phyloP scores from a whole-genome alignment of 2,329 filamentous ascomycete genomes.

The Chaetomium strumarium region DNA sequence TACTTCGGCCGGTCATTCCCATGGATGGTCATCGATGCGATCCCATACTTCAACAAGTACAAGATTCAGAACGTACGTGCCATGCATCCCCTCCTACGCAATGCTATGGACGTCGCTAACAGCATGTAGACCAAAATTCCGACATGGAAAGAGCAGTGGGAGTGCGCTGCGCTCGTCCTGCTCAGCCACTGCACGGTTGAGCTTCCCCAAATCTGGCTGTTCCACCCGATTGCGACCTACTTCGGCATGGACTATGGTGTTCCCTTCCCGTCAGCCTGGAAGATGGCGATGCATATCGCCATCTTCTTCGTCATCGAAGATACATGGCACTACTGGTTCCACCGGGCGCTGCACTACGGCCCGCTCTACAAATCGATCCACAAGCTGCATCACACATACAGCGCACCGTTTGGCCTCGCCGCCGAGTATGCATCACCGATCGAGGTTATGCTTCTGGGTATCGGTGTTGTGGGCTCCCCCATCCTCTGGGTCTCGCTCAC shows the following conservation, averaged over 20 bases:
- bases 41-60: slow-evolving; percentile 84
- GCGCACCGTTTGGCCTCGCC: slow-evolving; percentile 90
- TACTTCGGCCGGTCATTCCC: slow-evolving; percentile 91
- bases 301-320: slow-evolving; percentile 96
- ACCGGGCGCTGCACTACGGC: slow-evolving; percentile 88
- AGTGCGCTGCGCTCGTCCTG: slow-evolving; percentile 88
- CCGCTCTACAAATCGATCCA: slow-evolving; percentile 94
- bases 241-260: slow-evolving; percentile 84
- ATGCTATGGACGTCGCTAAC: slow-evolving; percentile 22
- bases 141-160: slow-evolving; percentile 87
- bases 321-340: slow-evolving; percentile 96
- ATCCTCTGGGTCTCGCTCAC: slow-evolving; percentile 80
- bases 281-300: slow-evolving; percentile 84
- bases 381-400: slow-evolving; percentile 99
- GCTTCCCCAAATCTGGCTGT: slow-evolving; percentile 97
- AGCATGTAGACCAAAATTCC: slow-evolving; percentile 65
- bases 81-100: neutral
- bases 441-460: slow-evolving; percentile 89
- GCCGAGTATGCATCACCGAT: slow-evolving; percentile 97
- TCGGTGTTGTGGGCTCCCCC: slow-evolving; percentile 77
- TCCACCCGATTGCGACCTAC: slow-evolving; percentile 92
- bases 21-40: slow-evolving; percentile 85
- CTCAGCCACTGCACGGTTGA: slow-evolving; percentile 97
- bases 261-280: slow-evolving; percentile 79
- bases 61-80: slow-evolving; percentile 79